These are phyloP conservation scores for Aspergillus ostianus DNA, from an alignment of 495 filamentous ascomycete genomes.

Conservation along the genomic window DNA sequence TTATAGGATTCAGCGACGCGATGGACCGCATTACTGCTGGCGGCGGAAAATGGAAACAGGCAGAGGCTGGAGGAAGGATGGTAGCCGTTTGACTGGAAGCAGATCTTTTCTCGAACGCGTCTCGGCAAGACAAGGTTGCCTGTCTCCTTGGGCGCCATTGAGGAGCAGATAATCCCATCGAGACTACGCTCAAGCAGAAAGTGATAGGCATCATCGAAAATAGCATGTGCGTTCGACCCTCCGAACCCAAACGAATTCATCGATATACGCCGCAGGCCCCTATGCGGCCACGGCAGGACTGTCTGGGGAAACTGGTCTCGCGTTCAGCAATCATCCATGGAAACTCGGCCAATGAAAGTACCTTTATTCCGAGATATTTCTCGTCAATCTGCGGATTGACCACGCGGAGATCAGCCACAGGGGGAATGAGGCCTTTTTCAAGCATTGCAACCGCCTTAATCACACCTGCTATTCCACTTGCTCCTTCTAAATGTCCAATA, in stretches of 20 bases:
- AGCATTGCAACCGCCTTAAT: constrained; percentile 61
- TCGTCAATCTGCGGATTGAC: constrained; percentile 35
- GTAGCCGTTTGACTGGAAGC: too few species aligned
- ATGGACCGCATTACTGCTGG: too few species aligned
- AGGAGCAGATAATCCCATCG: neutral
- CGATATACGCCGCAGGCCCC: constrained; percentile 38
- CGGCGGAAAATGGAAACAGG: too few species aligned
- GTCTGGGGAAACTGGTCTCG: too few species aligned
- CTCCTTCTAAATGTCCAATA: constrained; percentile 56
- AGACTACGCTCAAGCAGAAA: neutral
- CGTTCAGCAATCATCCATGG: constrained; percentile 10
- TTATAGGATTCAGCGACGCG: too few species aligned
- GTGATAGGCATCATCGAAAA: constrained; percentile 23
- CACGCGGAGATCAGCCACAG: constrained; percentile 36
- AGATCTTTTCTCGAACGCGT: neutral
- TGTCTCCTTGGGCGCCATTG: too few species aligned
- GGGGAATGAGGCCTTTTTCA: constrained; percentile 46
- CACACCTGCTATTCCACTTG: constrained; percentile 55
- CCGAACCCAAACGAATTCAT: constrained; percentile 68
- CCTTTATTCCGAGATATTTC: too few species aligned
- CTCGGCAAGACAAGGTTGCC: too few species aligned
- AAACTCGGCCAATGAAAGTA: too few species aligned
- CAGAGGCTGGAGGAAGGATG: too few species aligned
- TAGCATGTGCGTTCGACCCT: constrained; percentile 60
- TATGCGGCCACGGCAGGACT: constrained; percentile 30